phyloP scores from a whole-genome alignment of 1,284 basidiomycete species.

The Wallemia mellicola region DNA sequence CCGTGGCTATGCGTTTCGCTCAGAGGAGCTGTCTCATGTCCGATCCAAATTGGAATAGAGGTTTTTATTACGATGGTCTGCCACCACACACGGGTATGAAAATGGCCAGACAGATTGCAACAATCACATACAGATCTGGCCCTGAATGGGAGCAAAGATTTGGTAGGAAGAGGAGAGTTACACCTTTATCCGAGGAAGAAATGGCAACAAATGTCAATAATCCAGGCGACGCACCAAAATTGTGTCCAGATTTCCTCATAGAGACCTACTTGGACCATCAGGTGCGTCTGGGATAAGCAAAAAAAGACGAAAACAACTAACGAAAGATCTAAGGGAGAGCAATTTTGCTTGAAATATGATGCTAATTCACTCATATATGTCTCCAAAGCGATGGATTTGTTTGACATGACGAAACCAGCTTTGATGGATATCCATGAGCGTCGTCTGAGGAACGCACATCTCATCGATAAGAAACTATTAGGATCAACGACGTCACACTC shows the following conservation, averaged over 20 bases:
- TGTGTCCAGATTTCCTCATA: slow-evolving; percentile 92
- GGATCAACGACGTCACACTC: slow-evolving; percentile 11
- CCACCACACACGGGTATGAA: slow-evolving; percentile 98
- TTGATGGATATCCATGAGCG: slow-evolving; percentile 29
- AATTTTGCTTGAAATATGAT: slow-evolving; percentile 96
- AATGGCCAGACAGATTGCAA: slow-evolving; percentile 88
- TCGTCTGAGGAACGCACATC: slow-evolving; percentile 13
- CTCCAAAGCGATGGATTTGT: slow-evolving; percentile 96
- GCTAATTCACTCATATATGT: slow-evolving; percentile 97
- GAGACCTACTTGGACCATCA: slow-evolving; percentile 98
- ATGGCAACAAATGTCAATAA: background rate
- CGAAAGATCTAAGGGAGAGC: slow-evolving; percentile 51
- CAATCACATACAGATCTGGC: slow-evolving; percentile 93
- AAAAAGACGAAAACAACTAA: too few species aligned
- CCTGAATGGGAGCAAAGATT: slow-evolving; percentile 98
- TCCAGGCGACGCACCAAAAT: slow-evolving; percentile 24
- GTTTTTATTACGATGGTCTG: slow-evolving; percentile 81
- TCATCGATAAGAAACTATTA: slow-evolving; percentile 13
- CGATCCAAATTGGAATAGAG: slow-evolving; percentile 96
- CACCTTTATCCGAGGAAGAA: slow-evolving; percentile 9
- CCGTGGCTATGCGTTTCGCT: slow-evolving; percentile 82
- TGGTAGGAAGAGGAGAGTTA: slow-evolving; percentile 34
- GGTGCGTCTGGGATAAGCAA: slow-evolving; percentile 15
- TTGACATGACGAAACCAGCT: slow-evolving; percentile 67
- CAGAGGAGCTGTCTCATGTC: slow-evolving; percentile 94